Evolutionary conservation across 73 alveolate species (phyloP).

Genomic region (Paramecium sonneborni): DNA sequence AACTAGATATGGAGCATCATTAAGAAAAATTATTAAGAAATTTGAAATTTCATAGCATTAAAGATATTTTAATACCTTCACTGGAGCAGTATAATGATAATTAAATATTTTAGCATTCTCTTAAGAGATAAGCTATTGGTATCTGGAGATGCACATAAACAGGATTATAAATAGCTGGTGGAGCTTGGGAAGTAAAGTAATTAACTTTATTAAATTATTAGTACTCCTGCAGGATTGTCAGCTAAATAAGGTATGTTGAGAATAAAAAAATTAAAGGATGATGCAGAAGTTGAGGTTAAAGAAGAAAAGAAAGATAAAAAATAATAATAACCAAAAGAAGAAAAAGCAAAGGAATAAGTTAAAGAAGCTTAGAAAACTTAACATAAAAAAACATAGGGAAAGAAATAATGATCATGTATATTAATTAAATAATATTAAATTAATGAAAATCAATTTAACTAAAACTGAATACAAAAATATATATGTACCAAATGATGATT

Average conservation of each 20-base stretch:
- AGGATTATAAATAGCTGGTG: constrained; percentile 85
- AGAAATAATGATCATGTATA: background rate
- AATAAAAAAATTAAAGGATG: constrained; percentile 81
- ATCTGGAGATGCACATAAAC: constrained; percentile 89
- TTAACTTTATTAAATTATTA: background rate
- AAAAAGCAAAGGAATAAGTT: background rate
- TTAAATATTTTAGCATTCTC: constrained; percentile 70
- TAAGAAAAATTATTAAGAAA: constrained; percentile 94
- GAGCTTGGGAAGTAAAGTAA: constrained; percentile 83
- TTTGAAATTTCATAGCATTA: constrained; percentile 92
- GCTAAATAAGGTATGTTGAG: constrained; percentile 81
- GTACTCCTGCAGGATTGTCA: constrained; percentile 81
- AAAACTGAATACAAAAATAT: constrained; percentile 34
- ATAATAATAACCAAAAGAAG: background rate
- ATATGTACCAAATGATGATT: constrained; percentile 62
- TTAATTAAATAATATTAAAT: background rate
- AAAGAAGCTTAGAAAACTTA: background rate
- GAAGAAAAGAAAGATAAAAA: constrained; percentile 55
- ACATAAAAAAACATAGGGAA: background rate
- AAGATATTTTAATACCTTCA: constrained; percentile 88
- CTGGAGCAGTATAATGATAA: constrained; percentile 82
- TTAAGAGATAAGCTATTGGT: constrained; percentile 87
- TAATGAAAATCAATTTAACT: background rate
- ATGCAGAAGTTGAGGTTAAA: constrained; percentile 72
- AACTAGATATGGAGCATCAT: constrained; percentile 93